A percentile compares a stretch with the other conserved stretches of the same genome.
These are phyloP conservation scores for Phytophthora multivora DNA, from an alignment of 352 stramenopile genomes.

Conservation along the genomic window DNA sequence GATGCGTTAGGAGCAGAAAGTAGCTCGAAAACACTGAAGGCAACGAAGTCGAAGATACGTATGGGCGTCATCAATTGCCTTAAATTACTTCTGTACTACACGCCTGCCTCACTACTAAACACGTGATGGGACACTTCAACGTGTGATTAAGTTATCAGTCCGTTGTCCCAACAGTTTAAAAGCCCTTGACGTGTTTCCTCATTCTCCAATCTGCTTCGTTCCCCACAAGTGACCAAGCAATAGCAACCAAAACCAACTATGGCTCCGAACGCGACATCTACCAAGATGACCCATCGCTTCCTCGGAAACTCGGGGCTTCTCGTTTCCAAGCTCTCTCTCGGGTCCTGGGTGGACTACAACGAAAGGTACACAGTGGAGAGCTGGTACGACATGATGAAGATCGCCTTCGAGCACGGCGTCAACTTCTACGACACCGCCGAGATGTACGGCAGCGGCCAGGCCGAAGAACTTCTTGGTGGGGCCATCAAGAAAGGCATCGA, in stretches of 20 bases:
- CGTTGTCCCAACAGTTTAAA: too few relatives aligned
- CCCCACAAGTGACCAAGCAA: background rate
- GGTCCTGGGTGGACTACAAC: conserved; percentile 1
- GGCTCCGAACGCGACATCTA: background rate
- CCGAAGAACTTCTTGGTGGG: background rate
- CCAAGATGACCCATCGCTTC: conserved; percentile 1
- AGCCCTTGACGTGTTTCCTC: background rate
- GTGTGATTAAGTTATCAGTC: background rate
- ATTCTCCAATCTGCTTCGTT: background rate
- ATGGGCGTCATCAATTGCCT: too few relatives aligned
- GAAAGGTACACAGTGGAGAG: background rate
- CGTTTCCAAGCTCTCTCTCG: background rate
- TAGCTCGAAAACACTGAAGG: too few relatives aligned
- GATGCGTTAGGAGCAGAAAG: too few relatives aligned
- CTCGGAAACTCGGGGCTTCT: background rate
- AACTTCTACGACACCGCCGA: conserved; percentile 4
- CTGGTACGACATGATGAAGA: conserved; percentile 1
- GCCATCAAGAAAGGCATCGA: background rate
- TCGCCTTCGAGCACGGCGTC: background rate
- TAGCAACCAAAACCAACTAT: background rate
- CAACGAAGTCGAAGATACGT: too few relatives aligned
- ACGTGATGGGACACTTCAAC: background rate
- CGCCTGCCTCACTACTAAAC: too few relatives aligned
- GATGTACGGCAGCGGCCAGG: background rate
- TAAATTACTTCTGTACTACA: too few relatives aligned